Evolutionary conservation across 306 rosid genomes (phyloP).

Genomic region (Dryas alaskensis): DNA sequence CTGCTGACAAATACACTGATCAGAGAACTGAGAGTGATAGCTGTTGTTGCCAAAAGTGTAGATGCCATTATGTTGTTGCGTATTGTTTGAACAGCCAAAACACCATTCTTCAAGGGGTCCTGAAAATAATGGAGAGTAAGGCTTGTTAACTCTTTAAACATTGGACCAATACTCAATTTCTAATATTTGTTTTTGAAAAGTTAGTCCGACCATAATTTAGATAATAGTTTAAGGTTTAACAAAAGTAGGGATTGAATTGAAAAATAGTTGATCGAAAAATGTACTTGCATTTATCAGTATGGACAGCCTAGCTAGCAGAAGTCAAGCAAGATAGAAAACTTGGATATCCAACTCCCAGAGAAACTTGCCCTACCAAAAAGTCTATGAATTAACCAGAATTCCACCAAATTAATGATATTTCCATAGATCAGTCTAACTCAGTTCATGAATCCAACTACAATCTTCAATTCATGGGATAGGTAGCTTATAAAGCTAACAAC

Average conservation of each 20-base stretch:
- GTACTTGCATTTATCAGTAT: not conserved
- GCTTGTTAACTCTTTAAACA: constrained; percentile 10
- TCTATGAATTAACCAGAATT: not conserved
- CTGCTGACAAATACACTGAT: constrained; percentile 68
- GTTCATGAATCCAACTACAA: not conserved
- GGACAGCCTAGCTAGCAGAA: not conserved
- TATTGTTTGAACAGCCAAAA: constrained; percentile 70
- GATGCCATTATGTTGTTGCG: constrained; percentile 92
- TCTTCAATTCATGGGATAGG: not conserved
- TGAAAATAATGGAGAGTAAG: constrained; percentile 36
- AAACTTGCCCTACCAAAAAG: not conserved
- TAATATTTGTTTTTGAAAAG: not conserved
- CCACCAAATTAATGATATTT: not conserved
- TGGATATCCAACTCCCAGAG: not conserved
- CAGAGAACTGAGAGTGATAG: constrained; percentile 76
- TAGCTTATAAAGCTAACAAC: not conserved
- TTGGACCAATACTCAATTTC: not conserved
- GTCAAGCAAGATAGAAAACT: not conserved
- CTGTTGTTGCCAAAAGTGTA: constrained; percentile 77
- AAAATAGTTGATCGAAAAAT: not conserved
- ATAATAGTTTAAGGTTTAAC: not conserved
- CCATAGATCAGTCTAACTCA: not conserved
- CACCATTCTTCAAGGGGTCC: constrained; percentile 88
- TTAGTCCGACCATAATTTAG: not conserved
- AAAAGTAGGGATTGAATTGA: too few relatives aligned